Percentiles rank a stretch among this genome's conserved stretches.
phyloP scores from a whole-genome alignment of 345 rosid genomes.

The Leavenworthia alabamica region DNA sequence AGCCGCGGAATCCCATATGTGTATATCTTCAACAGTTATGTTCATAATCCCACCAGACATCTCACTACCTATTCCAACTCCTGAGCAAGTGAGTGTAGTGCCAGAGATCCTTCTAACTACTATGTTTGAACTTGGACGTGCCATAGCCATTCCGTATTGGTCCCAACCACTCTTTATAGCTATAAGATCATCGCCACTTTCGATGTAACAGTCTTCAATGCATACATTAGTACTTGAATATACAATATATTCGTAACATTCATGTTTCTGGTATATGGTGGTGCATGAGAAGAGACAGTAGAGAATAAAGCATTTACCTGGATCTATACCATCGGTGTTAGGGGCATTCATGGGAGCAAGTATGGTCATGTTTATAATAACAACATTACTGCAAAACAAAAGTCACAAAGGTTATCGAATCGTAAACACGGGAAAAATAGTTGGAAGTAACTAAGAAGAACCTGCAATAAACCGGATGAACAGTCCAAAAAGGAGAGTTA shows the following conservation, averaged over 20 bases:
- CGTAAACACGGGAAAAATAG: background rate
- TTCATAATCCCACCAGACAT: slow-evolving; percentile 94
- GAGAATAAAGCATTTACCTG: slow-evolving; percentile 40
- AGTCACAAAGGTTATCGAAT: background rate
- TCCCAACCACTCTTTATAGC: slow-evolving; percentile 99
- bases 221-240: slow-evolving; percentile 88
- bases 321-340: slow-evolving; percentile 96
- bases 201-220: slow-evolving; percentile 85
- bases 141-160: slow-evolving; percentile 76
- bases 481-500: slow-evolving; percentile 94
- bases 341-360: slow-evolving; percentile 94
- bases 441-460: too few relatives aligned
- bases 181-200: slow-evolving; percentile 95
- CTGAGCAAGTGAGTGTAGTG: slow-evolving; percentile 91
- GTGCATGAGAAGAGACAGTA: too few relatives aligned
- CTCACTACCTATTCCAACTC: slow-evolving; percentile 93
- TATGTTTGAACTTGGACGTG: slow-evolving; percentile 84
- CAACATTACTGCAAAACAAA: slow-evolving; percentile 56
- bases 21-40: slow-evolving; percentile 58
- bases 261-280: too few relatives aligned
- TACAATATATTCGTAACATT: slow-evolving; percentile 22
- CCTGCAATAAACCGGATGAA: slow-evolving; percentile 98
- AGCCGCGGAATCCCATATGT: slow-evolving; percentile 85
- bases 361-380: slow-evolving; percentile 75
- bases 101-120: slow-evolving; percentile 69